Percentiles rank a stretch among this genome's conserved stretches.
Evolutionary conservation across 768 basidiomycete genomes (phyloP).

Genomic region (Suillus alpinus): DNA sequence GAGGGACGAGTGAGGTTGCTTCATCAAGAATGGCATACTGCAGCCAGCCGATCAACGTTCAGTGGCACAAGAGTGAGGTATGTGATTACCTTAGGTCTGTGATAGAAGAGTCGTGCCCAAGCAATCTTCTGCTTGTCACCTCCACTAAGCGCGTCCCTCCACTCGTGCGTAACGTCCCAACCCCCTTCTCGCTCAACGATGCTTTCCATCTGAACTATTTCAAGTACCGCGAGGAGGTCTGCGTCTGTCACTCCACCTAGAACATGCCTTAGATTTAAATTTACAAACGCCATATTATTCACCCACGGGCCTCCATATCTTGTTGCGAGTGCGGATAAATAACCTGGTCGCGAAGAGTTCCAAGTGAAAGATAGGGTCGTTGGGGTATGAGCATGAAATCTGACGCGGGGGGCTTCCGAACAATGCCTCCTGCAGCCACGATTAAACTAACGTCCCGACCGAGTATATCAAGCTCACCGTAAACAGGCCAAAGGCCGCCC

Average conservation of each 20-base stretch:
- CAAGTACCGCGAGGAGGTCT: conserved; percentile 68
- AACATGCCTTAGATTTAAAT: conserved; percentile 8
- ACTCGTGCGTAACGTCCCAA: conserved; percentile 86
- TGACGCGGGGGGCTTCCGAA: conserved; percentile 83
- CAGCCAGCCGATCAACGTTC: conserved; percentile 5
- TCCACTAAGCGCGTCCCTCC: conserved; percentile 90
- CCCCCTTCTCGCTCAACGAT: conserved; percentile 96
- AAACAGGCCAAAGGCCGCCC: conserved; percentile 93
- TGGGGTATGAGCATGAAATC: conserved; percentile 96
- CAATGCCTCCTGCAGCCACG: conserved; percentile 54
- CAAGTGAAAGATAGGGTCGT: conserved; percentile 90
- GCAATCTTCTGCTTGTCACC: conserved; percentile 98
- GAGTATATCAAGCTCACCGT: conserved; percentile 21
- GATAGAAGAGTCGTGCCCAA: conserved; percentile 96
- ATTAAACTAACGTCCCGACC: neutral
- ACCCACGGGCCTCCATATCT: conserved; percentile 77
- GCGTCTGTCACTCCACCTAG: conserved; percentile 71
- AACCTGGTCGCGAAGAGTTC: conserved; percentile 93
- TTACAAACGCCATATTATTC: neutral
- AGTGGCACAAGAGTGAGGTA: neutral
- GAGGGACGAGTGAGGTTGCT: conserved; percentile 91
- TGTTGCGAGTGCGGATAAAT: conserved; percentile 88
- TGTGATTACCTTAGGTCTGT: conserved; percentile 74
- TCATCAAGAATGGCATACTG: conserved; percentile 97
- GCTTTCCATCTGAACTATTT: conserved; percentile 77